A percentile compares a stretch with the other conserved stretches of the same genome.
Conservation (phyloP, 129 eudicot species). For the Heracleum sosnowskyi region DNA sequence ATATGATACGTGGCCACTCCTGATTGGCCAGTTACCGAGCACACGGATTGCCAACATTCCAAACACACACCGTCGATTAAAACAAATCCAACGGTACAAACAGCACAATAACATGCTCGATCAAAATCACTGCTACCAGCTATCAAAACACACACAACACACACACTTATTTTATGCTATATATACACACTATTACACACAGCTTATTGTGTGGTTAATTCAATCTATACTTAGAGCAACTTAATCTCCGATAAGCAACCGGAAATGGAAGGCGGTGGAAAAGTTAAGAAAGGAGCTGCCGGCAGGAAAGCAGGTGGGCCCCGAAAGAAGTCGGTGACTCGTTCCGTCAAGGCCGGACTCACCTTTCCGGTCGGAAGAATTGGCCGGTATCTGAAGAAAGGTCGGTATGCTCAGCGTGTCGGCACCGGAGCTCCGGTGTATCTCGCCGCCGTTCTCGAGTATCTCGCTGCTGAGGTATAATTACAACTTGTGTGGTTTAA, state of each 20-base stretch:
- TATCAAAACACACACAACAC: background rate
- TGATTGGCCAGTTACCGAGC: background rate
- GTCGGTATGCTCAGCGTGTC: constrained; percentile 31
- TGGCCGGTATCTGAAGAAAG: constrained; percentile 35
- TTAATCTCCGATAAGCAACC: background rate
- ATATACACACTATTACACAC: background rate
- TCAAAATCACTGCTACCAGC: background rate
- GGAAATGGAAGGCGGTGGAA: constrained; percentile 24
- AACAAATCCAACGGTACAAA: background rate
- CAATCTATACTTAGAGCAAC: background rate
- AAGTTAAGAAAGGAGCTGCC: constrained; percentile 28
- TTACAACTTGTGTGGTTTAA: background rate
- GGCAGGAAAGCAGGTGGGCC: constrained; percentile 37
- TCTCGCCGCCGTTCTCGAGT: constrained; percentile 44
- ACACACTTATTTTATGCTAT: background rate
- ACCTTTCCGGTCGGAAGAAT: constrained; percentile 44
- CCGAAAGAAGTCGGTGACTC: constrained; percentile 31
- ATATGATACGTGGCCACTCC: background rate
- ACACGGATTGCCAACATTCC: background rate
- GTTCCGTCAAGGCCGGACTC: constrained; percentile 44
- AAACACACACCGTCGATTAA: constrained; percentile 4
- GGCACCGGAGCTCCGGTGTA: constrained; percentile 42
- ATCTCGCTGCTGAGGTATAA: constrained; percentile 46
- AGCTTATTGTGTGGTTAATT: background rate
- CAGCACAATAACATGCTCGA: background rate